Base-by-base conservation (phyloP, 768 basidiomycete species). In the Pleurotus sapidus region DNA sequence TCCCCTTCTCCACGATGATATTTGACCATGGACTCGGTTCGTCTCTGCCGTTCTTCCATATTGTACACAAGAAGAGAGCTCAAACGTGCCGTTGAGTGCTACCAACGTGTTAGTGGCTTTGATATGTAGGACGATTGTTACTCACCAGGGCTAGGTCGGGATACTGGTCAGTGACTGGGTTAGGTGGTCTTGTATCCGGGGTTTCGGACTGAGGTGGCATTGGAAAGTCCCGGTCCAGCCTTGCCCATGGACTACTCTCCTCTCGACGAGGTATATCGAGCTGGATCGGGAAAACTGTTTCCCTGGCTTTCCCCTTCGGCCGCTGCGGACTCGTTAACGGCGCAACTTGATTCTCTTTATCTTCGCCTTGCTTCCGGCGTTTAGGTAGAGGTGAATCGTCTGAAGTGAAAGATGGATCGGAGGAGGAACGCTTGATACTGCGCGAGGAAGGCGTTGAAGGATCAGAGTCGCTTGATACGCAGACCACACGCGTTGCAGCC, bases 61-160 rank as follows among this genome's bases (percentile, higher is more conserved):
- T 70, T 72, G 49, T 64, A 68, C 5, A 68, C 39, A 15, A 72
- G 71, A 37, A 72, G 60, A 5, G 57, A 57, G 12, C 63, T 69
- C 18, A 77, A 55, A 11, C 61, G 58, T 17, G 68, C 69, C 2
- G 59, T 49, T 25, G 73, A 68, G 59, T 69, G 69, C 77, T 78
- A 46, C 8, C 18, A 39, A 39, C 14, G 18, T 7, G 45, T 42
- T 7, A 50, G 59, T 4, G 46, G n/a, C 12, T 17, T 43, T 43
- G 54, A 17, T 25, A 45, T 42, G 40, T 25, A 20, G 2, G 15
- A 43, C 38, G 27, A 38, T 18, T 25, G 18, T 3, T 38, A 50
- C 64, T 38, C 60, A 74, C 73, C 37, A 57, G 56, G 48, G 64
- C 27, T 12, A 75, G 61, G 56, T 74, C 70, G 3, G 63, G 60